Base-by-base conservation (phyloP, 768 basidiomycete genomes). In the Collybiopsis luxurians region DNA sequence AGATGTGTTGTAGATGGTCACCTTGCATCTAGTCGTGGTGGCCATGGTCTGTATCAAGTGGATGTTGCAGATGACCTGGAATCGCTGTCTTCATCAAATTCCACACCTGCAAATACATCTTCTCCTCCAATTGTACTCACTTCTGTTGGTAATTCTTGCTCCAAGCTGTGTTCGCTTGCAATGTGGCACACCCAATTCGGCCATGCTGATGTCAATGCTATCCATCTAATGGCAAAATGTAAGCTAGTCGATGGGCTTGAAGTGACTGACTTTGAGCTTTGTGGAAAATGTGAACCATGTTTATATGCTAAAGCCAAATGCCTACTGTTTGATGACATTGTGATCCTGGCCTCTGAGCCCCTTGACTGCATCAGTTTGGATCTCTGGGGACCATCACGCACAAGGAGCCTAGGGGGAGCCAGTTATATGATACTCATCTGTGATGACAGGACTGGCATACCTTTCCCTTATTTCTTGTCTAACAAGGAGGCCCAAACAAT, bases 271-370 rank as follows among this genome's bases (percentile, higher is more conserved):
- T 19, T 5, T 3, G 9, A 17, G 0, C 26, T 34, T 3, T 36
- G 24, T 15, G 49, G 49, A 0, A 34, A 36, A 13, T 51, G 49
- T n/a, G 49, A 51, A 38, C 13, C 13, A 2, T 51, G 49, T 12
- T 11, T 51, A 2, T 24, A n/a, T 27, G 49, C 19, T 0, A 51
- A 51, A 19, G 23, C 38, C 1, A 36, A 7, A 4, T 46, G 47
- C 3, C 34, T 15, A 19, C 55, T 53, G 3, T 59, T 59, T 28
- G 58, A 59, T 30, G 53, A 46, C 4, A 31, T 54, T 2, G 51
- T 59, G 3, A 39, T 19, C 10, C 51, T 27, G 0, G 53, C 55
- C 2, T 11, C 43, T 4, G 53, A 59, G 9, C 19, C 36, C 0
- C 53, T 59, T 1, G 53, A 45, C 2, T 30, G 58, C 0, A 36